Evolutionary conservation across 345 rosid genomes (phyloP).

Genomic region (Rhodamnia rubescens): DNA sequence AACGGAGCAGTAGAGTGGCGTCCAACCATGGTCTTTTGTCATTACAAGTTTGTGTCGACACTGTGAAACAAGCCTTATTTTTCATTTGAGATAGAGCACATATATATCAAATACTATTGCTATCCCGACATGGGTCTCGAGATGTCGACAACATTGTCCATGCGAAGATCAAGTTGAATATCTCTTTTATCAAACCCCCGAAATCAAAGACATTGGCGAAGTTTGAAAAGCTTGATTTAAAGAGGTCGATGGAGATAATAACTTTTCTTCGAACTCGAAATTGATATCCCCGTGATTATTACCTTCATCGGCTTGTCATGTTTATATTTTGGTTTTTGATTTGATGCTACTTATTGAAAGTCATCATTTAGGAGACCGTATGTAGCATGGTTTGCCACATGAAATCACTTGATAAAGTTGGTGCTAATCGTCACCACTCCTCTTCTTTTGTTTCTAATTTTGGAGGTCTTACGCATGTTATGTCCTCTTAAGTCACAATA

Average conservation of each 20-base stretch:
- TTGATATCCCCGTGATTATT: background rate
- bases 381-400: background rate
- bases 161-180: background rate
- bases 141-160: background rate
- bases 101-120: background rate
- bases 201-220: background rate
- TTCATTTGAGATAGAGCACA: background rate
- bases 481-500: background rate
- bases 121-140: background rate
- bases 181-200: background rate
- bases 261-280: background rate
- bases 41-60: background rate
- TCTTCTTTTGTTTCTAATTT: background rate
- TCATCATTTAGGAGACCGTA: background rate
- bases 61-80: background rate
- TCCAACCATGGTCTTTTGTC: background rate
- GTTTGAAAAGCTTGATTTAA: background rate
- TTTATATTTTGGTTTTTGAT: background rate
- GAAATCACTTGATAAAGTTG: background rate
- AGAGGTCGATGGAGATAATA: background rate
- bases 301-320: rapidly evolving
- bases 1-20: background rate
- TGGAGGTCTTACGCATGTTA: background rate
- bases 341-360: background rate
- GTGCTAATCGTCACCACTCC: background rate